A percentile compares a stretch with the other conserved stretches of the same genome.
Conservation (phyloP, 495 filamentous ascomycete species). For the Aspergillus bridgeri region DNA sequence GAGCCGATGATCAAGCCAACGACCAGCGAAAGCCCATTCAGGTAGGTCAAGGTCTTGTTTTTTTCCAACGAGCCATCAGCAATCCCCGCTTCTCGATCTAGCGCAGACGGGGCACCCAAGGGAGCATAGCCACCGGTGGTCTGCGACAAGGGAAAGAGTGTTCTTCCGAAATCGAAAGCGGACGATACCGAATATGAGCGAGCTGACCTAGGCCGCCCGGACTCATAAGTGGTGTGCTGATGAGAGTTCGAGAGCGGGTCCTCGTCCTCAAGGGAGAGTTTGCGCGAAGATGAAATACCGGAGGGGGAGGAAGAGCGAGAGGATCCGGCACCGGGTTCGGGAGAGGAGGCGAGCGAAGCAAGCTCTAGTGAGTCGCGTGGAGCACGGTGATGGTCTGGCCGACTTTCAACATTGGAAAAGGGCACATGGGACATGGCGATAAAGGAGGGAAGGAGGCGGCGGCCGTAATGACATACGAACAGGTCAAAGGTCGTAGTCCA, state of each 20-base stretch:
- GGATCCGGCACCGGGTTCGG: constrained; percentile 50
- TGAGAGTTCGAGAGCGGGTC: constrained; percentile 68
- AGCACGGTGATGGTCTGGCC: constrained; percentile 27
- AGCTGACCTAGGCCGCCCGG: constrained; percentile 46
- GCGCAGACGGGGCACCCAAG: constrained; percentile 63
- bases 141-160: constrained; percentile 88
- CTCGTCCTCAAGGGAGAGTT: constrained; percentile 82
- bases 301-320: constrained; percentile 74
- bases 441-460: neutral
- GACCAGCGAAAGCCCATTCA: constrained; percentile 88
- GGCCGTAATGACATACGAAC: neutral
- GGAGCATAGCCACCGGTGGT: constrained; percentile 80
- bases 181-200: constrained; percentile 88
- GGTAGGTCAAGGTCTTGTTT: constrained; percentile 90
- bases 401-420: constrained; percentile 24
- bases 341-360: constrained; percentile 83
- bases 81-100: constrained; percentile 45
- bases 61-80: constrained; percentile 72
- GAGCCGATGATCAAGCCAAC: constrained; percentile 95
- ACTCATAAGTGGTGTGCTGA: constrained; percentile 38
- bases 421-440: constrained; percentile 34
- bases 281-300: constrained; percentile 86
- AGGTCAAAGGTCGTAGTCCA: neutral
- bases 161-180: constrained; percentile 88
- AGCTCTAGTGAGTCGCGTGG: constrained; percentile 94